These are phyloP conservation scores for Fennellomyces sp. DNA, from an alignment of 371 early-diverging fungal species.

Conservation along the genomic window DNA sequence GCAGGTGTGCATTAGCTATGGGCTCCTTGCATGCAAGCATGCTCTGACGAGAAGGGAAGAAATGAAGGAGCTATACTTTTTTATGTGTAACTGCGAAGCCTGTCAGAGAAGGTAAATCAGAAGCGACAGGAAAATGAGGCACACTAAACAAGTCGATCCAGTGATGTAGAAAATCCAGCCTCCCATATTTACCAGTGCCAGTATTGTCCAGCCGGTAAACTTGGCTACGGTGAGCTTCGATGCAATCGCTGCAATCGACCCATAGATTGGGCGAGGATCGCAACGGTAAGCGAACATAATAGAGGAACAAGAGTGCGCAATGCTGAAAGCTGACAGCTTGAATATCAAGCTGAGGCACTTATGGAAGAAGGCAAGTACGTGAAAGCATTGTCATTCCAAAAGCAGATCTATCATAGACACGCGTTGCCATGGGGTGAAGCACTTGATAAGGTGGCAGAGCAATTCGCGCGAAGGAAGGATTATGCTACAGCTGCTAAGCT, in stretches of 20 bases:
- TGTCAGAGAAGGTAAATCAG: conserved; percentile 10
- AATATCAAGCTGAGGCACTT: not conserved
- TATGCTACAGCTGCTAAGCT: conserved; percentile 16
- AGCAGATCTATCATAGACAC: conserved; percentile 15
- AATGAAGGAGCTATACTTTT: conserved; percentile 27
- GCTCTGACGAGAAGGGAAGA: conserved; percentile 5
- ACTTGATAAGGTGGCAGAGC: conserved; percentile 22
- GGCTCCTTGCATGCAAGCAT: conserved; percentile 23
- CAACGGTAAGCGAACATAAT: not conserved
- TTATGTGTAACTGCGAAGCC: conserved; percentile 30
- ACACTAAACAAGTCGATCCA: not conserved
- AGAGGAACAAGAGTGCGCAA: not conserved
- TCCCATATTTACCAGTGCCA: not conserved
- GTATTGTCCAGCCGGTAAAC: not conserved
- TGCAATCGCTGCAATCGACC: not conserved
- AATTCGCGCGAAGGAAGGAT: conserved; percentile 8
- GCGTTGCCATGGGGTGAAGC: conserved; percentile 21
- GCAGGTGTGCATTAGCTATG: conserved; percentile 32
- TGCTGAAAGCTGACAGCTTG: not conserved
- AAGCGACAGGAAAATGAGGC: not conserved
- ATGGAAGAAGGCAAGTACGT: not conserved
- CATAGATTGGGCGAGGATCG: not conserved
- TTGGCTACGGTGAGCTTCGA: not conserved
- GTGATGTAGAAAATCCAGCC: not conserved
- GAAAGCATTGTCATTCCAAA: not conserved